A percentile compares a stretch with the other conserved stretches of the same genome.
Evolutionary conservation across 1,139 yeast genomes (phyloP).

Genomic region (Geotrichum restrictum): DNA sequence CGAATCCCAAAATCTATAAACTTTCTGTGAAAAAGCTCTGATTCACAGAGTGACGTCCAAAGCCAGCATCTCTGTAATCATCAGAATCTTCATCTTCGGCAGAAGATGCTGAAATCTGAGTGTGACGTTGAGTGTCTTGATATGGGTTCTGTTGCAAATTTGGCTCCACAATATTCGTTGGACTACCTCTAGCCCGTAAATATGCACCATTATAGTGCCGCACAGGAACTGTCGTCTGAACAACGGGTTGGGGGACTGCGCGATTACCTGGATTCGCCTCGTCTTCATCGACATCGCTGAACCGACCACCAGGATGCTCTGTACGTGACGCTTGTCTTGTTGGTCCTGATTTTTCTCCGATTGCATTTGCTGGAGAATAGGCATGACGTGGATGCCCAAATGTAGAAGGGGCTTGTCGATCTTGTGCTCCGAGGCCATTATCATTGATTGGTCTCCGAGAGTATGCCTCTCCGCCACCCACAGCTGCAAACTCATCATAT

Average conservation of each 20-base stretch:
- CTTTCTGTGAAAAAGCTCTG: constrained; percentile 9
- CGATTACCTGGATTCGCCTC: not conserved
- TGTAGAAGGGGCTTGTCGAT: too few species aligned
- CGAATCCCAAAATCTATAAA: not conserved
- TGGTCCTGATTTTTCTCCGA: not conserved
- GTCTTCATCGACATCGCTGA: constrained; percentile 1
- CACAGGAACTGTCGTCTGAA: not conserved
- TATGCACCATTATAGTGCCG: not conserved
- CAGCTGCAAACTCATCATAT: not conserved
- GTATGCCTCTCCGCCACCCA: too few species aligned
- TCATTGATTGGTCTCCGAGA: too few species aligned
- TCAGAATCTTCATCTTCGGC: constrained; percentile 2
- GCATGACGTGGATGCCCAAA: too few species aligned
- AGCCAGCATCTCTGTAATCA: not conserved
- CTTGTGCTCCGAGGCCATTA: too few species aligned
- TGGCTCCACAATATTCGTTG: not conserved
- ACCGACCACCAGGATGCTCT: not conserved
- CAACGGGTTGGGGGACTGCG: not conserved
- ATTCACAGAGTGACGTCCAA: not conserved
- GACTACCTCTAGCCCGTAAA: not conserved
- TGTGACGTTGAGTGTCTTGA: not conserved
- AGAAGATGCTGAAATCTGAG: not conserved
- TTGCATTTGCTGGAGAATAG: too few species aligned
- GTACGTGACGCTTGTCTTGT: not conserved
- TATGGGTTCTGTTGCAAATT: not conserved